Evolutionary conservation across 2,329 filamentous ascomycete species (phyloP), one percentile per base, ranked within the genome.

Genomic region (Colletotrichum chrysophilum): DNA sequence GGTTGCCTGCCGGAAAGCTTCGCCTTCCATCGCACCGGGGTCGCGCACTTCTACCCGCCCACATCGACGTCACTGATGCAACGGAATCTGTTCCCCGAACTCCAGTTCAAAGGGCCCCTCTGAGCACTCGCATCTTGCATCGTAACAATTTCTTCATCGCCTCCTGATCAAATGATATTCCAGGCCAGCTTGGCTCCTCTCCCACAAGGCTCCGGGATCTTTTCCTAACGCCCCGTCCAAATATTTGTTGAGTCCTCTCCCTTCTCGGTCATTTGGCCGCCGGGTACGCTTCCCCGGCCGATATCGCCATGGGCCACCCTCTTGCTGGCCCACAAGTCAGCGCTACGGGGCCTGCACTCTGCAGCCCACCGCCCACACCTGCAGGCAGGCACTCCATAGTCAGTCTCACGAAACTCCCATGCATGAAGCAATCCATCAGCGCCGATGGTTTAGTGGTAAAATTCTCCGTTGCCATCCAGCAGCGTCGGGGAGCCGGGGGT

Each of bases 21-120:
- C 30, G 21, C 52, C 21, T n/a, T 24, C 16, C 32, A 32, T 34
- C 24, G 7, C 52, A 4, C 21, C 58, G 36, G 62, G 62, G 36
- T 36, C 24, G 61, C 61, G 61, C 52, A 71, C 34, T 71, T 43
- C 67, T 61, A n/a, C 68, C 68, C 68, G 52, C 68, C 68, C 68
- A 38, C 68, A 62, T 71, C 68, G 55, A 75, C 72, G 72, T 75
- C 72, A 75, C 68, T 26, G 38, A 48, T 62, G 24, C 36, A 5
- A 66, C 30, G 32, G 32, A 38, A 38, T 21, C 61, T 64, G 32
- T 34, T 34, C 32, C 32, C 61, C 10, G 21, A 64, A 28, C 61
- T 38, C 34, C 32, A 64, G 32, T 30, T 18, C 61, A 32, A n/a
- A 5, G 21, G 61, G 3, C 34, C 30, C 21, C 32, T 43, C 34